Conservation (phyloP, 345 rosid genomes). For the Balakata baccata region DNA sequence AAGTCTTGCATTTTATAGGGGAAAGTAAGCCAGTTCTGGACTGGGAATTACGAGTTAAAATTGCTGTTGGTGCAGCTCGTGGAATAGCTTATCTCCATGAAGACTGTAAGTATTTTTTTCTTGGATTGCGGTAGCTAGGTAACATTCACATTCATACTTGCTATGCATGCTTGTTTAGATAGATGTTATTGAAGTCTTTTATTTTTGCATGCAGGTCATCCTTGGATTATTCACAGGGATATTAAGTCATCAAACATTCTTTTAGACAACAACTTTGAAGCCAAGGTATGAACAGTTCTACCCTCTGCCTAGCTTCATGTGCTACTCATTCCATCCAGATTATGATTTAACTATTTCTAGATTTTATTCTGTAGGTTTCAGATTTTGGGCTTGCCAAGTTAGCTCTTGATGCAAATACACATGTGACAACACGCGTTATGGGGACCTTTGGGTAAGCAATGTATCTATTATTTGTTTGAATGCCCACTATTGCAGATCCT, state of each 20-base stretch:
- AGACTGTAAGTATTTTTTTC: constrained; percentile 61
- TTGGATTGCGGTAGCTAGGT: constrained; percentile 4
- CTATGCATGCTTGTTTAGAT: neutral
- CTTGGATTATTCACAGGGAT: constrained; percentile 93
- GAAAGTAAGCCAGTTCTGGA: constrained; percentile 57
- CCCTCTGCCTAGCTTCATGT: constrained; percentile 7
- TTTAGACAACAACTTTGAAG: constrained; percentile 77
- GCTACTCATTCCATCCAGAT: neutral
- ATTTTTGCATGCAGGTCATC: constrained; percentile 54
- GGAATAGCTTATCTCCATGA: constrained; percentile 98
- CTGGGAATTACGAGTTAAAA: constrained; percentile 74
- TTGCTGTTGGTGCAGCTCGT: constrained; percentile 94
- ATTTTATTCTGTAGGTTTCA: constrained; percentile 62
- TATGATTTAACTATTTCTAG: constrained; percentile 23
- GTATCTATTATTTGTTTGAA: constrained; percentile 10
- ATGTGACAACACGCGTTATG: constrained; percentile 89
- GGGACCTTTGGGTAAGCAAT: constrained; percentile 88
- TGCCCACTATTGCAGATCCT: neutral
- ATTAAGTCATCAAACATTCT: constrained; percentile 97
- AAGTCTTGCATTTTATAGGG: constrained; percentile 38
- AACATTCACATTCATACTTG: neutral
- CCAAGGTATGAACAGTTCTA: constrained; percentile 48
- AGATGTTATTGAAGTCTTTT: constrained; percentile 15
- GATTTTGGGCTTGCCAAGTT: constrained; percentile 97
- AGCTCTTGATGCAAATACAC: constrained; percentile 82